Conservation (phyloP, 306 rosid species). For the Sicyos edulis region DNA sequence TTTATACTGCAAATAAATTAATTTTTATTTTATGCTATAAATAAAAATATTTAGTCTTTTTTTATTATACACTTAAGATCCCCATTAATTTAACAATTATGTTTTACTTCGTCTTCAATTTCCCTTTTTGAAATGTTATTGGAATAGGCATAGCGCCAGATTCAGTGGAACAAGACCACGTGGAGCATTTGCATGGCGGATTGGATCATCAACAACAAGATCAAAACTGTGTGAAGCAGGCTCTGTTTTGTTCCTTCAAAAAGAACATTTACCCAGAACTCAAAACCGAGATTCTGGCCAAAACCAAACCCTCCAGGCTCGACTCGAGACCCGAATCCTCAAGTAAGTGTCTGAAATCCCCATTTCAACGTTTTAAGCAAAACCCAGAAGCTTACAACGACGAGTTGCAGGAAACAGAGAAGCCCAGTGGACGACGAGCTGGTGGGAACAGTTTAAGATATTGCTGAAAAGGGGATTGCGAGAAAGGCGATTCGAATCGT, state of each 20-base stretch:
- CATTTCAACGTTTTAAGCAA: too few relatives aligned
- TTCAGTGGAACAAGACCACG: conserved; percentile 49
- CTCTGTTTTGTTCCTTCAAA: conserved; percentile 53
- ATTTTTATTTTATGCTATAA: too few relatives aligned
- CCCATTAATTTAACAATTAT: too few relatives aligned
- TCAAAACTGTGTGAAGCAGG: conserved; percentile 61
- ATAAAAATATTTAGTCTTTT: too few relatives aligned
- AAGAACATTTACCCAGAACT: conserved; percentile 57
- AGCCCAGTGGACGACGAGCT: conserved; percentile 60
- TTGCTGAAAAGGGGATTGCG: conserved; percentile 69
- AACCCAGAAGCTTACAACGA: too few relatives aligned
- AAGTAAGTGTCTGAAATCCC: conserved; percentile 11
- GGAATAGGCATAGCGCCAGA: conserved; percentile 62
- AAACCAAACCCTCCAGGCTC: conserved; percentile 17
- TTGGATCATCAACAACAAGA: conserved; percentile 33
- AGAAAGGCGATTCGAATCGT: conserved; percentile 85
- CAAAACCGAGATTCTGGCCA: conserved; percentile 56
- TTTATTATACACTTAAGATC: too few relatives aligned
- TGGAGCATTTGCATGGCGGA: conserved; percentile 25
- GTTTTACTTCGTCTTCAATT: neutral
- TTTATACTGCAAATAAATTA: too few relatives aligned
- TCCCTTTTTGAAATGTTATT: neutral
- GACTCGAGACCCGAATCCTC: neutral
- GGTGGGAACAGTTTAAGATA: conserved; percentile 79
- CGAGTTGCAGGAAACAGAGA: conserved; percentile 37